Percentiles rank a stretch among this genome's conserved stretches.
Conservation (phyloP, 2,329 filamentous ascomycete species). For the Corinectria fuckeliana region DNA sequence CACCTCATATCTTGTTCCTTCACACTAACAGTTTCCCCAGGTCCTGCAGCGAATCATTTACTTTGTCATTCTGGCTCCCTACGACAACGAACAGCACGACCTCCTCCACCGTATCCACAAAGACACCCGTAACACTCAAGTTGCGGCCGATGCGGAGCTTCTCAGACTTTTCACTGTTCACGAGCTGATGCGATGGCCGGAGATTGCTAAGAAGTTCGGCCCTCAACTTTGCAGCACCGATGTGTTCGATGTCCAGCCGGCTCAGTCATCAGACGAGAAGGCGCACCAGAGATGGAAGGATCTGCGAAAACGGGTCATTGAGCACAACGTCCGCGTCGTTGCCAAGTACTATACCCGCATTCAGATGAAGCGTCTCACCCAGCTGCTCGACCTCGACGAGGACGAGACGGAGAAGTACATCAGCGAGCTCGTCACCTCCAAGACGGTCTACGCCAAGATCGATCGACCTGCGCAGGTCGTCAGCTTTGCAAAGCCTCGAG, state of each 20-base stretch:
- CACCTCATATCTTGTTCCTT: not conserved
- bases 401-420: constrained; percentile 99
- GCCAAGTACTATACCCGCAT: constrained; percentile 99
- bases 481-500: constrained; percentile 91
- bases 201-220: constrained; percentile 87
- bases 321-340: constrained; percentile 97
- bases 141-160: constrained; percentile 82
- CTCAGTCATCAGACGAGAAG: constrained; percentile 76
- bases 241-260: constrained; percentile 76
- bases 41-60: constrained; percentile 94
- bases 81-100: constrained; percentile 98
- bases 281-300: constrained; percentile 90
- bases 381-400: constrained; percentile 89
- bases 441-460: constrained; percentile 98
- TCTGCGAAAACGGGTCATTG: constrained; percentile 95
- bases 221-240: constrained; percentile 88
- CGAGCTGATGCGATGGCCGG: constrained; percentile 98
- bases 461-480: constrained; percentile 92
- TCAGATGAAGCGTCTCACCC: constrained; percentile 86
- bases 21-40: constrained; percentile 52
- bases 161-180: constrained; percentile 94
- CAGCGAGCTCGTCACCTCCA: constrained; percentile 92
- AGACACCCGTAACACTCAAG: constrained; percentile 80
- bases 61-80: constrained; percentile 93
- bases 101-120: constrained; percentile 91